A percentile compares a stretch with the other conserved stretches of the same genome.
These are phyloP conservation scores for Arthrinium puccinioides DNA, from an alignment of 2,329 filamentous ascomycete genomes.

Conservation along the genomic window DNA sequence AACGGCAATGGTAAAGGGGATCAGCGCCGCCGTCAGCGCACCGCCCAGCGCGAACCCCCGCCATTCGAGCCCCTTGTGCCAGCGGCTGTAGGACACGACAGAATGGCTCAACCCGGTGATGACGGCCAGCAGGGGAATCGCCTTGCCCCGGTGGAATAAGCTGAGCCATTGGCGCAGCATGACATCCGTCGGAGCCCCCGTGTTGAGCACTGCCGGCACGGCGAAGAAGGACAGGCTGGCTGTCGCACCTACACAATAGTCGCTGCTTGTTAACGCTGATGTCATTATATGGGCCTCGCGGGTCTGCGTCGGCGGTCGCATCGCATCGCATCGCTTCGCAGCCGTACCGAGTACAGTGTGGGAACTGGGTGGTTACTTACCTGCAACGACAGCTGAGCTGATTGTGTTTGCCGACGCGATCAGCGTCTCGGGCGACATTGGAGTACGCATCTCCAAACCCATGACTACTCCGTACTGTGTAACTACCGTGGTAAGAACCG, in stretches of 20 bases:
- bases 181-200: slow-evolving; percentile 10
- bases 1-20: slow-evolving; percentile 14
- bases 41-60: slow-evolving; percentile 14
- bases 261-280: not conserved
- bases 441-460: not conserved
- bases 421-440: slow-evolving; percentile 3
- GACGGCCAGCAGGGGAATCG: slow-evolving; percentile 9
- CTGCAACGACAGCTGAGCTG: slow-evolving; percentile 5
- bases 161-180: slow-evolving; percentile 16
- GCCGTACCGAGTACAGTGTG: no score
- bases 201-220: slow-evolving; percentile 11
- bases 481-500: no score
- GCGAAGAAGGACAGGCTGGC: slow-evolving; percentile 10
- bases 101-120: slow-evolving; percentile 13
- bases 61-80: slow-evolving; percentile 12
- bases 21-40: slow-evolving; percentile 9
- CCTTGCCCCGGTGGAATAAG: slow-evolving; percentile 10
- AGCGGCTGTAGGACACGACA: slow-evolving; percentile 11
- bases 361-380: not conserved
- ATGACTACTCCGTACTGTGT: no score
- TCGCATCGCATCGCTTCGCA: no score
- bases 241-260: slow-evolving; percentile 9
- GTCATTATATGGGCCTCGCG: not conserved
- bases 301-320: no score
- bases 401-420: slow-evolving; percentile 5